These are phyloP conservation scores for Citrullus amarus DNA, from an alignment of 306 rosid species.

Conservation along the genomic window DNA sequence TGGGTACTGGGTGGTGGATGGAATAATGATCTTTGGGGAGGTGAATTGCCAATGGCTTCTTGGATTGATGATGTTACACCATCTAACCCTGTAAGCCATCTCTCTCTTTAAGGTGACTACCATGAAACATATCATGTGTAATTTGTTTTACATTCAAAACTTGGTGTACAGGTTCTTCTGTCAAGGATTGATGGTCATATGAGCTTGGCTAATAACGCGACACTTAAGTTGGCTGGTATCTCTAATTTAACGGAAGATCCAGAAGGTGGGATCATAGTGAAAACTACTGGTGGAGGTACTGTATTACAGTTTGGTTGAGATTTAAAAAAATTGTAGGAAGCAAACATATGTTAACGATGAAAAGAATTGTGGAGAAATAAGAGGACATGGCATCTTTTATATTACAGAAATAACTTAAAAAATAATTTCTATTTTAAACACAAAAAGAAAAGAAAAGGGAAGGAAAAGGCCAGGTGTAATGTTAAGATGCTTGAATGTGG, in stretches of 20 bases:
- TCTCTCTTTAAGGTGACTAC: constrained; percentile 9
- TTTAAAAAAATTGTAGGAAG: neutral
- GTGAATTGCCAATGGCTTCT: constrained; percentile 59
- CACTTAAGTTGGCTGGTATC: constrained; percentile 56
- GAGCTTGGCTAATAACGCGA: constrained; percentile 70
- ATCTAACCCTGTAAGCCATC: constrained; percentile 59
- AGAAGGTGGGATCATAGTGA: constrained; percentile 59
- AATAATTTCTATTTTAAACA: too few relatives aligned
- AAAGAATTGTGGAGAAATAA: neutral
- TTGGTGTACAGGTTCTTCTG: constrained; percentile 52
- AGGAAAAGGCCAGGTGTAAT: too few relatives aligned
- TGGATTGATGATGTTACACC: constrained; percentile 69
- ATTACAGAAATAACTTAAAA: neutral
- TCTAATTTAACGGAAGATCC: constrained; percentile 47
- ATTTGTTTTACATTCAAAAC: constrained; percentile 11
- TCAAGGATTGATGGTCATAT: constrained; percentile 76
- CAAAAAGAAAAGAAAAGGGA: too few relatives aligned
- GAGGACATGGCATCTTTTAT: neutral
- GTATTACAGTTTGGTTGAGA: neutral
- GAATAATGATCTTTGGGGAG: constrained; percentile 91
- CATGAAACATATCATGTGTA: constrained; percentile 5
- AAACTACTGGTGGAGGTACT: constrained; percentile 48
- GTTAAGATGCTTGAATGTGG: too few relatives aligned
- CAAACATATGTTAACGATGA: neutral
- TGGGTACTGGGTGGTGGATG: constrained; percentile 97